Conservation (phyloP, 2,329 filamentous ascomycete genomes). For the Colletotrichum tropicicola region DNA sequence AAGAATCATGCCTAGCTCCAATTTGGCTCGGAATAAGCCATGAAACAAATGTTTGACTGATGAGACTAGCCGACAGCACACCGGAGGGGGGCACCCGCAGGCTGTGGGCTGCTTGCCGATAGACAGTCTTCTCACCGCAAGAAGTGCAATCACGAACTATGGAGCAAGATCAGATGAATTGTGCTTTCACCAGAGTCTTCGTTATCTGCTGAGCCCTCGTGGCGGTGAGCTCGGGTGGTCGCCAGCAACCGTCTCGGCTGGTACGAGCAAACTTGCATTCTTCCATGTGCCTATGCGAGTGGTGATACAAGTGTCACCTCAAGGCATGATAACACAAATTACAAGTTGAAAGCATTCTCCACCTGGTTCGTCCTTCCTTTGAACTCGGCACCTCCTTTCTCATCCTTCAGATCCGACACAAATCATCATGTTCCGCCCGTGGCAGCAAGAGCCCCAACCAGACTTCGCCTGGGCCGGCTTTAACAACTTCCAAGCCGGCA, state of each 20-base stretch:
- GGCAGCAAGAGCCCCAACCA: background rate
- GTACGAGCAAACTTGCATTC: background rate
- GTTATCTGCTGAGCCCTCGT: too few species aligned
- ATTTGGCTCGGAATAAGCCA: too few species aligned
- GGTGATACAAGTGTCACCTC: constrained; percentile 4
- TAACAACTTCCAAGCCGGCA: background rate
- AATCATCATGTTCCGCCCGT: constrained; percentile 12
- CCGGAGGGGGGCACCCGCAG: too few species aligned
- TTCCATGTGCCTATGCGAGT: background rate
- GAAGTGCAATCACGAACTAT: too few species aligned
- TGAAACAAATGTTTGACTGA: too few species aligned
- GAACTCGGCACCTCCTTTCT: background rate
- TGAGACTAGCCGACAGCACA: too few species aligned
- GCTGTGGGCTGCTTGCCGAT: too few species aligned
- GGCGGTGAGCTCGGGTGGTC: background rate
- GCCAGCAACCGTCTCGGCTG: background rate
- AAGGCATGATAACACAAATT: background rate
- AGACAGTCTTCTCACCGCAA: too few species aligned
- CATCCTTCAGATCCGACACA: background rate
- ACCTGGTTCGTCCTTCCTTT: background rate
- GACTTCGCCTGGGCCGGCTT: background rate
- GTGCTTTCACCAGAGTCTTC: too few species aligned
- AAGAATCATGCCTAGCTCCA: too few species aligned
- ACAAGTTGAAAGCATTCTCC: background rate
- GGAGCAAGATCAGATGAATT: too few species aligned